These are phyloP conservation scores for Hymenoscyphus infarciens DNA, from an alignment of 2,329 filamentous ascomycete species.

Conservation along the genomic window DNA sequence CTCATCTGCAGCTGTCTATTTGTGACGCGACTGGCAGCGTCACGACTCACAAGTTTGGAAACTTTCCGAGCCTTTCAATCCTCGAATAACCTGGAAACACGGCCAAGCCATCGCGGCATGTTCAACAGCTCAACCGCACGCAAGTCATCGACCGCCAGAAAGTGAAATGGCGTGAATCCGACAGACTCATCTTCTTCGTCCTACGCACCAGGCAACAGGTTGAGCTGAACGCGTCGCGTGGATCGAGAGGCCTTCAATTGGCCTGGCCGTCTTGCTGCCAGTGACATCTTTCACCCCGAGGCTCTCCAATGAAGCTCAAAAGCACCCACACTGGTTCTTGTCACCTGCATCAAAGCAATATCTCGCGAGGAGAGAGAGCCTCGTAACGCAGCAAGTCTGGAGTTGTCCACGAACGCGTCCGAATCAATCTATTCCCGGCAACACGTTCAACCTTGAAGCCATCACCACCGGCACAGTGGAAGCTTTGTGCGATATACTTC, in stretches of 20 bases:
- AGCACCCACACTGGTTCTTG: slow-evolving; percentile 3
- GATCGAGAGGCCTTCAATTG: slow-evolving; percentile 5
- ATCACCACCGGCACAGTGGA: slow-evolving; percentile 5
- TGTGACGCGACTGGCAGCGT: neutral
- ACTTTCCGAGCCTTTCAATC: neutral
- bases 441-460: neutral
- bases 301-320: slow-evolving; percentile 4
- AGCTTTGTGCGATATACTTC: slow-evolving; percentile 1
- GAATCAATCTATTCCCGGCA: neutral
- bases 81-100: neutral
- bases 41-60: neutral
- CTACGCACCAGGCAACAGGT: neutral
- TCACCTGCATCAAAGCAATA: slow-evolving; percentile 2
- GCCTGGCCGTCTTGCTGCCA: neutral
- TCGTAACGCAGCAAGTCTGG: neutral
- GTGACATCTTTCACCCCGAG: slow-evolving; percentile 1
- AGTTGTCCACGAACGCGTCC: slow-evolving; percentile 6
- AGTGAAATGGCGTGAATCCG: neutral
- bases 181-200: neutral
- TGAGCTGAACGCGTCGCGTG: slow-evolving; percentile 6
- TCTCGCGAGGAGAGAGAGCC: slow-evolving; percentile 7
- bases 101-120: neutral
- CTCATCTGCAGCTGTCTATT: neutral
- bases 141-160: neutral
- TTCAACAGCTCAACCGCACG: neutral